A percentile compares a stretch with the other conserved stretches of the same genome.
Evolutionary conservation across 2,329 filamentous ascomycete genomes (phyloP).

Genomic region (Microthyrium microscopicum): DNA sequence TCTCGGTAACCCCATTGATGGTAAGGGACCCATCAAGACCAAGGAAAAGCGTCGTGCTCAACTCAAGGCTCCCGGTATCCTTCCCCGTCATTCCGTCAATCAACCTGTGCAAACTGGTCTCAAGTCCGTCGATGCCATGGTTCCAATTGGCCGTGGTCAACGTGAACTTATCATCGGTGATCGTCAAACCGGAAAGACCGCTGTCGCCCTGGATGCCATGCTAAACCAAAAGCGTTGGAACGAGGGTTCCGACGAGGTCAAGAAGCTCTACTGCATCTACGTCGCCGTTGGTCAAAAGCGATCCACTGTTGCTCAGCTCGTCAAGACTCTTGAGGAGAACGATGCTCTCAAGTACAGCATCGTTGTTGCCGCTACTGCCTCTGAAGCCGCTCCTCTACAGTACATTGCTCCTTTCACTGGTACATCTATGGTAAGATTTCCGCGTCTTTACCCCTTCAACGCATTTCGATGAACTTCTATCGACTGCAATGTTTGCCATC

Average conservation of each 20-base stretch:
- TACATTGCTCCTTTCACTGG: slow-evolving; percentile 90
- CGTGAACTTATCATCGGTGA: slow-evolving; percentile 99
- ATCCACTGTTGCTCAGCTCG: slow-evolving; percentile 96
- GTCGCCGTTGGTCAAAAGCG: slow-evolving; percentile 98
- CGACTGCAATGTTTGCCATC: slow-evolving; percentile 9
- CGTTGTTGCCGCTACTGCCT: slow-evolving; percentile 88
- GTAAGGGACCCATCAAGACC: slow-evolving; percentile 93
- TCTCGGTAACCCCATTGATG: slow-evolving; percentile 97
- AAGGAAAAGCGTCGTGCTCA: slow-evolving; percentile 88
- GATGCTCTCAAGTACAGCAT: slow-evolving; percentile 98
- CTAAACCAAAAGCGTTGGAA: slow-evolving; percentile 99
- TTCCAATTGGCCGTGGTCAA: slow-evolving; percentile 98
- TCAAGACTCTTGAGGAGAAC: slow-evolving; percentile 99
- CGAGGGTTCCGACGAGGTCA: slow-evolving; percentile 64
- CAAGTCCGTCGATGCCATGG: slow-evolving; percentile 99
- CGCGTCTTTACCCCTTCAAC: slow-evolving; percentile 34
- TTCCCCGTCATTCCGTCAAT: slow-evolving; percentile 93
- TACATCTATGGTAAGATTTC: slow-evolving; percentile 50
- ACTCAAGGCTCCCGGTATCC: slow-evolving; percentile 96
- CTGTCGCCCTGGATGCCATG: slow-evolving; percentile 92
- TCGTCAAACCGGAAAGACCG: slow-evolving; percentile 99
- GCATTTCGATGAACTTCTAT: too few relatives aligned
- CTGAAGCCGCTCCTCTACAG: slow-evolving; percentile 77
- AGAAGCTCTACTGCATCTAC: slow-evolving; percentile 99
- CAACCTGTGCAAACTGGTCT: slow-evolving; percentile 98